Percentiles rank a stretch among this genome's conserved stretches.
These are phyloP conservation scores for Endoconidiophora polonica DNA, from an alignment of 2,329 filamentous ascomycete genomes.

Conservation along the genomic window DNA sequence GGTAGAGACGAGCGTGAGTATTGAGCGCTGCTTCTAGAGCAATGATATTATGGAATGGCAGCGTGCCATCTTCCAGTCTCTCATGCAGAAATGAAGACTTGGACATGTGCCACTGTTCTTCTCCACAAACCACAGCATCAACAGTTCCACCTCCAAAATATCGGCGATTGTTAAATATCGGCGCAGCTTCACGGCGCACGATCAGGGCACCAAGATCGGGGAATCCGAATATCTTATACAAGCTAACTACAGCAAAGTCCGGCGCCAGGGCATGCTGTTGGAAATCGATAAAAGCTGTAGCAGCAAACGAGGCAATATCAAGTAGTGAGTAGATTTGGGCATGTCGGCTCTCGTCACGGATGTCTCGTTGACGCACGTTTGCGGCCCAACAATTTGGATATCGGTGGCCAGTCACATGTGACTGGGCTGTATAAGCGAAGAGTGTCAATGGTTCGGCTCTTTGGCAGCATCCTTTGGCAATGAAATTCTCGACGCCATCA, in stretches of 20 bases:
- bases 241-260: conserved; percentile 43
- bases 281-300: conserved; percentile 42
- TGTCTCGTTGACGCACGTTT: conserved; percentile 18
- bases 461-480: conserved; percentile 19
- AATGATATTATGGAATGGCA: conserved; percentile 48
- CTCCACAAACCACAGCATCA: conserved; percentile 28
- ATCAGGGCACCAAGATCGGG: conserved; percentile 46
- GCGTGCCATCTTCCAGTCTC: conserved; percentile 48
- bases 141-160: conserved; percentile 57
- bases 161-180: conserved; percentile 35
- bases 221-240: conserved; percentile 53
- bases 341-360: conserved; percentile 12
- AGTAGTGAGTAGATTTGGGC: conserved; percentile 30
- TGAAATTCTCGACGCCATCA: conserved; percentile 29
- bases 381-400: conserved; percentile 41
- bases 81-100: conserved; percentile 31
- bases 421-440: conserved; percentile 53
- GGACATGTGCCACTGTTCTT: conserved; percentile 21
- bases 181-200: conserved; percentile 36
- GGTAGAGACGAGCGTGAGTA: conserved; percentile 37
- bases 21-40: conserved; percentile 43
- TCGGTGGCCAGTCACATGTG: conserved; percentile 50
- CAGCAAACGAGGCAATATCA: conserved; percentile 49
- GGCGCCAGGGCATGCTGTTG: conserved; percentile 24
- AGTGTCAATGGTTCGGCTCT: conserved; percentile 16